A percentile compares a stretch with the other conserved stretches of the same genome.
These are phyloP conservation scores for Euptelea pleiosperma DNA, from an alignment of 164 flowering plant genomes.

Conservation along the genomic window DNA sequence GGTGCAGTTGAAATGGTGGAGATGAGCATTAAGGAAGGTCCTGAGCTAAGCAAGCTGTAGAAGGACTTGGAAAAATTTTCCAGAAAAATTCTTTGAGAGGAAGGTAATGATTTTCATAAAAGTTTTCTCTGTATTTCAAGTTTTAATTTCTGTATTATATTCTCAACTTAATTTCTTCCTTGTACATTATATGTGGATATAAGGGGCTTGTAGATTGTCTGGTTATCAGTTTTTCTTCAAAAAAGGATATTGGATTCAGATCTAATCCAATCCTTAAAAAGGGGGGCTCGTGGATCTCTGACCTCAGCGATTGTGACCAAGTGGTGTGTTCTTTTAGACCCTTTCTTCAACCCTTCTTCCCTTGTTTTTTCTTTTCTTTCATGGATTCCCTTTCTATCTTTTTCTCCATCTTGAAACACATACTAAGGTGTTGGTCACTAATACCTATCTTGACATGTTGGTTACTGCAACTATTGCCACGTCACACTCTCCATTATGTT, in stretches of 20 bases:
- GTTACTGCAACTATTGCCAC: too few species aligned
- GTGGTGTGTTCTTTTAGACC: slow-evolving; percentile 16
- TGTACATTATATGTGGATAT: slow-evolving; percentile 10
- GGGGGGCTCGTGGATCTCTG: slow-evolving; percentile 19
- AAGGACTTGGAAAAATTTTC: slow-evolving; percentile 14
- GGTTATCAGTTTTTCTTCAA: not conserved
- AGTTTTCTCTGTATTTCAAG: slow-evolving; percentile 29
- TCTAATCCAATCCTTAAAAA: slow-evolving; percentile 4
- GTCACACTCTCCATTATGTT: too few species aligned
- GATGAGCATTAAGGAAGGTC: slow-evolving; percentile 73
- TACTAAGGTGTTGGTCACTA: too few species aligned
- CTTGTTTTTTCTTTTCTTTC: too few species aligned
- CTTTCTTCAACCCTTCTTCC: too few species aligned
- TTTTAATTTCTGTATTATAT: slow-evolving; percentile 47
- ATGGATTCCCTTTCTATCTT: slow-evolving; percentile 28
- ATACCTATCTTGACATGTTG: too few species aligned
- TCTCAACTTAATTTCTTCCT: slow-evolving; percentile 26
- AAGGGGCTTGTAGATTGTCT: not conserved
- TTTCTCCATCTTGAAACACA: slow-evolving; percentile 10
- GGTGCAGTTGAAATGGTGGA: slow-evolving; percentile 52
- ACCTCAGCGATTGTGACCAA: slow-evolving; percentile 39
- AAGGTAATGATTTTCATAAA: slow-evolving; percentile 13
- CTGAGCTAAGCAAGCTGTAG: slow-evolving; percentile 42
- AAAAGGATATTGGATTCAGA: not conserved
- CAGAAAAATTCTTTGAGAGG: slow-evolving; percentile 28